Evolutionary conservation across 768 basidiomycete species (phyloP).

Genomic region (Lepiota subincarnata): DNA sequence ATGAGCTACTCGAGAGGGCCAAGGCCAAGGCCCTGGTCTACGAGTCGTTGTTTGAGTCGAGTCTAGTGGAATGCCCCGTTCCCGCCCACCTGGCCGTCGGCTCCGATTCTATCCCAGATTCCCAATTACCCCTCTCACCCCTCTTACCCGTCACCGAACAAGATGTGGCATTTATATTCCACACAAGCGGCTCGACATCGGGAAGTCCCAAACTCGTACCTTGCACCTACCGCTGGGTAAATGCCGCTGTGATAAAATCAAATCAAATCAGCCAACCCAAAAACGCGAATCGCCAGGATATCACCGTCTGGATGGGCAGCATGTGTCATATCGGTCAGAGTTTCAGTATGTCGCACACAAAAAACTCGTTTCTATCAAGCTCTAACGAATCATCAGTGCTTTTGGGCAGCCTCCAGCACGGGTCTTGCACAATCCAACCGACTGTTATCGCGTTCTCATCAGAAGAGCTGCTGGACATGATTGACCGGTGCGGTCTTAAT

Average conservation of each 20-base stretch:
- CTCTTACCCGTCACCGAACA: not conserved
- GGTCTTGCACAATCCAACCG: constrained; percentile 69
- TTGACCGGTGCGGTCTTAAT: constrained; percentile 61
- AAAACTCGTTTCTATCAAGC: constrained; percentile 16
- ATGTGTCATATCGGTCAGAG: constrained; percentile 81
- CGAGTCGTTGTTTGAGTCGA: constrained; percentile 50
- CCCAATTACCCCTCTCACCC: constrained; percentile 21
- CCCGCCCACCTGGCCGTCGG: constrained; percentile 42
- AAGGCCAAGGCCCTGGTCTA: constrained; percentile 61
- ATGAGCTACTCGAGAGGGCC: constrained; percentile 60
- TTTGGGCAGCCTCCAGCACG: constrained; percentile 66
- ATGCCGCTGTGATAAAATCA: constrained; percentile 57
- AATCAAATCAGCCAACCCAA: constrained; percentile 44
- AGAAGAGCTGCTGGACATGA: constrained; percentile 69
- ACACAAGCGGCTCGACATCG: constrained; percentile 81
- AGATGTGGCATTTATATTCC: constrained; percentile 68
- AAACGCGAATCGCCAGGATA: constrained; percentile 52
- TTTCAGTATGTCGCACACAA: constrained; percentile 50
- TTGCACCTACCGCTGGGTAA: constrained; percentile 64
- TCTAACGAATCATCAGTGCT: constrained; percentile 47
- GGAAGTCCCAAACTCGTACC: constrained; percentile 78
- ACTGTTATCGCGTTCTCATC: constrained; percentile 61
- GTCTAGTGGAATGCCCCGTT: constrained; percentile 42
- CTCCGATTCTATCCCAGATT: constrained; percentile 32
- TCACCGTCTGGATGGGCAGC: constrained; percentile 75